Evolutionary conservation across 2,329 filamentous ascomycete genomes (phyloP).

Genomic region (Thermomyces lanuginosus): DNA sequence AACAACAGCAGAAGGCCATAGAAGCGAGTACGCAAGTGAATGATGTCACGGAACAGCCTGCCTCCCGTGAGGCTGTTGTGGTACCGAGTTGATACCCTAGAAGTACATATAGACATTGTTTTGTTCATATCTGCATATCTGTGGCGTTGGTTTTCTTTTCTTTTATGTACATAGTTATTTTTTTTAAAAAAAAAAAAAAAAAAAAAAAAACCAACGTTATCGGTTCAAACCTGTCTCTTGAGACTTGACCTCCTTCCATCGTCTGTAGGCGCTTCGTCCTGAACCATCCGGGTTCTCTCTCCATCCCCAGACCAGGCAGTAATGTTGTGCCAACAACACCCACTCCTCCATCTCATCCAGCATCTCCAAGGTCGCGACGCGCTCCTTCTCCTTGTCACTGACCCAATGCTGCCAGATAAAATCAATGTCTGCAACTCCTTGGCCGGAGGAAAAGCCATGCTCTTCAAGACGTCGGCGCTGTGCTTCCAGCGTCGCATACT

Average conservation of each 20-base stretch:
- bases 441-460: constrained; percentile 47
- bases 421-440: constrained; percentile 43
- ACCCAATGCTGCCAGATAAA: constrained; percentile 71
- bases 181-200: too few relatives aligned
- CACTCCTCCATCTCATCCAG: constrained; percentile 94
- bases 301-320: constrained; percentile 81
- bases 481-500: constrained; percentile 50
- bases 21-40: background rate
- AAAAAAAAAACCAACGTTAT: too few relatives aligned
- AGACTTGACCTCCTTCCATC: too few relatives aligned
- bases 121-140: too few relatives aligned
- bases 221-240: too few relatives aligned
- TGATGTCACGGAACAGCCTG: background rate
- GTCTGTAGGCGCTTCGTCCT: too few relatives aligned
- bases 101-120: too few relatives aligned
- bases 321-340: constrained; percentile 71
- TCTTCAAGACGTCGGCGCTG: constrained; percentile 51
- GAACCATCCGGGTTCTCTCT: too few relatives aligned
- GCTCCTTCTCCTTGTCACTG: constrained; percentile 50
- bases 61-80: background rate
- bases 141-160: constrained; percentile 1
- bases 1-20: constrained; percentile 2
- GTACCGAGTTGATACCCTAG: too few relatives aligned
- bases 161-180: too few relatives aligned
- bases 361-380: constrained; percentile 66